Evolutionary conservation across 2,329 filamentous ascomycete species (phyloP).

Genomic region (Monosporascus sp.): DNA sequence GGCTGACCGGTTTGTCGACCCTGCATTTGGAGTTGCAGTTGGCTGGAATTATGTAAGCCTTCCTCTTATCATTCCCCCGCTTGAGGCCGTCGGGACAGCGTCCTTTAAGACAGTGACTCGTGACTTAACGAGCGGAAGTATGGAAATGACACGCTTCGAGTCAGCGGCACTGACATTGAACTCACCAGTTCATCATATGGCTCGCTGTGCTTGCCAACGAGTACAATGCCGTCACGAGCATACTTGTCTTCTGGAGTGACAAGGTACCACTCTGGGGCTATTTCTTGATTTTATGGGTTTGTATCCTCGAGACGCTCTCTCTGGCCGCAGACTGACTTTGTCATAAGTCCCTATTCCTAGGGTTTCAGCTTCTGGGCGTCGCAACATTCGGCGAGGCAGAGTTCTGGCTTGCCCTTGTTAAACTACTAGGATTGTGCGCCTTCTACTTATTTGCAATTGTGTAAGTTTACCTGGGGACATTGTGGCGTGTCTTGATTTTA

Average conservation of each 20-base stretch:
- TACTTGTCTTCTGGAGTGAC: constrained; percentile 61
- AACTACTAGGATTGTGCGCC: constrained; percentile 62
- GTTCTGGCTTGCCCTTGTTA: constrained; percentile 72
- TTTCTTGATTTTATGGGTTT: constrained; percentile 68
- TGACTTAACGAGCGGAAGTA: background rate
- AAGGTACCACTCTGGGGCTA: constrained; percentile 58
- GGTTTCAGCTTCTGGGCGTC: constrained; percentile 66
- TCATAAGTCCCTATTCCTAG: constrained; percentile 49
- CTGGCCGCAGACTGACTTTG: background rate
- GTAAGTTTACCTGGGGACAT: constrained; percentile 19
- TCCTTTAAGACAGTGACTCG: background rate
- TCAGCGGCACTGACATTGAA: background rate
- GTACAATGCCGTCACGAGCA: constrained; percentile 63
- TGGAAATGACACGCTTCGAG: background rate
- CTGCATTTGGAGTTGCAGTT: constrained; percentile 61
- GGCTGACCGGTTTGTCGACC: constrained; percentile 65
- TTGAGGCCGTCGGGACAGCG: too few species aligned
- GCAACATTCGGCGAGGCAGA: constrained; percentile 74
- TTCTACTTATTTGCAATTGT: constrained; percentile 71
- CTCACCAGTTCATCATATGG: constrained; percentile 32
- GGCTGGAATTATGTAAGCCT: constrained; percentile 63
- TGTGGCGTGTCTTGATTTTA: constrained; percentile 1
- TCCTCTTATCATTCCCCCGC: background rate
- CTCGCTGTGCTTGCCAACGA: constrained; percentile 62
- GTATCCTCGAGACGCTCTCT: constrained; percentile 7